Evolutionary conservation across 306 rosid species (phyloP).

Genomic region (Quercus glauca): DNA sequence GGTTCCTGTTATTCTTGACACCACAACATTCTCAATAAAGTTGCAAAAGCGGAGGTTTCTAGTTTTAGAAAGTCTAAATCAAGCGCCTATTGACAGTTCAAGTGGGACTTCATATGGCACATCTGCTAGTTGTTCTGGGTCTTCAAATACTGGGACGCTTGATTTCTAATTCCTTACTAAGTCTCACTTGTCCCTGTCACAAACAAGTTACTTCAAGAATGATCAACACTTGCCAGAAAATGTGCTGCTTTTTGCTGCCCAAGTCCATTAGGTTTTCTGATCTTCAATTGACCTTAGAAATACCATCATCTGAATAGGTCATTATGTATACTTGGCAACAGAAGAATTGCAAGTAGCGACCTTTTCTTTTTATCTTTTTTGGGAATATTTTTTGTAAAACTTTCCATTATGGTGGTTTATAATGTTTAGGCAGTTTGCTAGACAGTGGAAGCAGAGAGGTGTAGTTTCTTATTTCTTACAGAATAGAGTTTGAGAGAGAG

Average conservation of each 20-base stretch:
- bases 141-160: slow-evolving; percentile 52
- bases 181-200: neutral
- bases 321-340: neutral
- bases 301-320: neutral
- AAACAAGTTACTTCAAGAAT: neutral
- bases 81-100: slow-evolving; percentile 79
- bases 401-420: neutral
- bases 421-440: too few species aligned
- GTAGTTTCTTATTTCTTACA: too few species aligned
- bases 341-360: neutral
- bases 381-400: neutral
- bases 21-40: slow-evolving; percentile 76
- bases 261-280: neutral
- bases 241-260: neutral
- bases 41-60: slow-evolving; percentile 71
- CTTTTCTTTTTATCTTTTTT: neutral
- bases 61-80: slow-evolving; percentile 85
- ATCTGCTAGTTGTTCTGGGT: slow-evolving; percentile 65
- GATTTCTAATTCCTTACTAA: slow-evolving; percentile 61
- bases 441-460: too few species aligned
- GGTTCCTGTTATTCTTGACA: slow-evolving; percentile 82
- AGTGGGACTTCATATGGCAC: slow-evolving; percentile 74
- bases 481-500: too few species aligned
- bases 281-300: neutral
- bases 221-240: neutral